Conservation (phyloP, 257 asterid species). For the Capsicum pubescens region DNA sequence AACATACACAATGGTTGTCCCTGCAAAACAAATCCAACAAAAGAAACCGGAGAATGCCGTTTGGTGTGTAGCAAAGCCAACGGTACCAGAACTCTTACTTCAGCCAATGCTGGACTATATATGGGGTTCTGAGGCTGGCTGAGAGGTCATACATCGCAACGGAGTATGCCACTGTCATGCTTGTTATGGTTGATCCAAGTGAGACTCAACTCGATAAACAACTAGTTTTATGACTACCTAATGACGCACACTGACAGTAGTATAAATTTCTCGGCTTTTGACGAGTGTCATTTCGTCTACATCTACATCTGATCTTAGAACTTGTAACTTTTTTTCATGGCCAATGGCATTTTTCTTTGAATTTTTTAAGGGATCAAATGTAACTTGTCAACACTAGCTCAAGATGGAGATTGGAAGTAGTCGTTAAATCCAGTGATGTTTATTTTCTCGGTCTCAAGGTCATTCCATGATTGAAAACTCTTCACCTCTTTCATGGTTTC, state of each 20-base stretch:
- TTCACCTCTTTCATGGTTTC: too few relatives aligned
- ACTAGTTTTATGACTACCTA: neutral
- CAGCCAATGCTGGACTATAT: slow-evolving; percentile 35
- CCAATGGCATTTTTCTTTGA: too few relatives aligned
- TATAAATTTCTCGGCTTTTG: neutral
- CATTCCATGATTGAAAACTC: too few relatives aligned
- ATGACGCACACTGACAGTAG: neutral
- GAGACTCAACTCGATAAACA: neutral
- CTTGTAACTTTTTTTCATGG: too few relatives aligned
- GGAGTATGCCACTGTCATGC: slow-evolving; percentile 24
- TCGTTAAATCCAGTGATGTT: too few relatives aligned
- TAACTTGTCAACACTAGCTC: too few relatives aligned
- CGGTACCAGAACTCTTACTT: slow-evolving; percentile 2
- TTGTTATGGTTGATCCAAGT: slow-evolving; percentile 26
- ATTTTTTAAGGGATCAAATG: too few relatives aligned
- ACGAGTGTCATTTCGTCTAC: neutral
- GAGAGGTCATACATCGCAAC: neutral
- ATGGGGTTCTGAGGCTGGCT: neutral
- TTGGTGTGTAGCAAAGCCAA: slow-evolving; percentile 35
- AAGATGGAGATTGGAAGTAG: too few relatives aligned
- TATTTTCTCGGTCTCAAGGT: neutral
- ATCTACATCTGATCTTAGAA: too few relatives aligned
- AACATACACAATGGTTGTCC: too few relatives aligned
- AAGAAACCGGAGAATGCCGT: neutral
- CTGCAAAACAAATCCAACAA: too few relatives aligned